phyloP scores from a whole-genome alignment of 164 flowering plant genomes.

The Hamamelis virginiana region DNA sequence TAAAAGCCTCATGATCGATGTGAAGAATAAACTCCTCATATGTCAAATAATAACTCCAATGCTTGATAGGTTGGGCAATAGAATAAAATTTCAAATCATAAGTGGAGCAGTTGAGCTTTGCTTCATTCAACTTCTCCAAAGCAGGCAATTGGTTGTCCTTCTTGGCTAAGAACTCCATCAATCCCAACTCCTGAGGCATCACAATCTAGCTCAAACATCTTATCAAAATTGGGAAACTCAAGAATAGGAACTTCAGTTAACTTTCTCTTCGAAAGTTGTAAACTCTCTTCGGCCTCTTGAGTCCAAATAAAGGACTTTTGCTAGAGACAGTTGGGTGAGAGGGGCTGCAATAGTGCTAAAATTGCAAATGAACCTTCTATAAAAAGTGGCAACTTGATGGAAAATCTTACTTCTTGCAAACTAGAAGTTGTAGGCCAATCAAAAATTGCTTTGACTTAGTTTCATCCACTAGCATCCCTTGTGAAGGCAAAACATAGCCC shows the following conservation, averaged over 20 bases:
- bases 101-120: neutral
- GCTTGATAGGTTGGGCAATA: neutral
- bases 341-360: slow-evolving; percentile 17
- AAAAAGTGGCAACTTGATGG: slow-evolving; percentile 22
- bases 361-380: slow-evolving; percentile 1
- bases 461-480: neutral
- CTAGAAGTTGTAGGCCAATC: neutral
- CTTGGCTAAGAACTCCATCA: slow-evolving; percentile 14
- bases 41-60: slow-evolving; percentile 12
- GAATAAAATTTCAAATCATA: slow-evolving; percentile 20
- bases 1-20: slow-evolving; percentile 17
- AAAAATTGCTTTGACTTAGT: neutral
- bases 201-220: slow-evolving; percentile 9
- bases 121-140: slow-evolving; percentile 11
- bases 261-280: neutral
- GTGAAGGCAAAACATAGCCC: slow-evolving; percentile 3
- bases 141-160: neutral
- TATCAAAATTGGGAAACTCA: slow-evolving; percentile 1
- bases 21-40: slow-evolving; percentile 16
- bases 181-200: slow-evolving; percentile 14
- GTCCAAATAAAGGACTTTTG: slow-evolving; percentile 8
- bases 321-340: slow-evolving; percentile 14
- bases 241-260: slow-evolving; percentile 2
- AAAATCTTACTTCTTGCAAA: slow-evolving; percentile 13
- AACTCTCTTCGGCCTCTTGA: neutral